Evolutionary conservation across 495 filamentous ascomycete species (phyloP).

Genomic region (Penicillium salamii): DNA sequence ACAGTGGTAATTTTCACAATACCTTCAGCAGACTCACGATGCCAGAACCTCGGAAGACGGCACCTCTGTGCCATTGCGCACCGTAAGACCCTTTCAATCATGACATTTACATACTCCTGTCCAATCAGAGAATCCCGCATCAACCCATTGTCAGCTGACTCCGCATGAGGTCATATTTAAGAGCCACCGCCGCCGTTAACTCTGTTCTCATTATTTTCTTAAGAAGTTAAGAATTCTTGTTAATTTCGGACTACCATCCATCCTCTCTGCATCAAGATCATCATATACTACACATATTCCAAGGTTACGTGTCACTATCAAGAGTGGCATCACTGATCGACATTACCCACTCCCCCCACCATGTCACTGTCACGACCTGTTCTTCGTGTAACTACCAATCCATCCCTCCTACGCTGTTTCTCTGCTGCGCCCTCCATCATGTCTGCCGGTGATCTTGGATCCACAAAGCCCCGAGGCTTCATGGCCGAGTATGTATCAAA

Average conservation of each 20-base stretch:
- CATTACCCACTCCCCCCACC: neutral
- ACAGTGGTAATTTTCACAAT: too few relatives aligned
- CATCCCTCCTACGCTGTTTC: slow-evolving; percentile 49
- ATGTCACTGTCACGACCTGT: slow-evolving; percentile 50
- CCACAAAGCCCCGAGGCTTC: slow-evolving; percentile 46
- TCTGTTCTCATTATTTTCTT: neutral
- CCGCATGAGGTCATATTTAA: neutral
- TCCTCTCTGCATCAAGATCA: too few relatives aligned
- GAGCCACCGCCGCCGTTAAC: neutral
- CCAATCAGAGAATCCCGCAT: neutral
- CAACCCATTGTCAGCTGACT: neutral
- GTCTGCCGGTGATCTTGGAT: slow-evolving; percentile 60
- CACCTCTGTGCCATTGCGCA: too few relatives aligned
- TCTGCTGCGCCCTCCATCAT: slow-evolving; percentile 55
- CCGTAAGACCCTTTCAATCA: too few relatives aligned
- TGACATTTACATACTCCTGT: too few relatives aligned
- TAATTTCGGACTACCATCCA: too few relatives aligned
- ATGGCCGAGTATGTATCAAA: slow-evolving; percentile 35
- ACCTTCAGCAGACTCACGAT: too few relatives aligned
- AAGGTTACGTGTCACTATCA: neutral
- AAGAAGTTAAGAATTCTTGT: too few relatives aligned
- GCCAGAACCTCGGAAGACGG: too few relatives aligned
- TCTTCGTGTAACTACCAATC: slow-evolving; percentile 34
- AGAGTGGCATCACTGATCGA: slow-evolving; percentile 12
- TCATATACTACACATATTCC: neutral